phyloP scores from a whole-genome alignment of 1,284 basidiomycete genomes.

The Puccinia triticina region DNA sequence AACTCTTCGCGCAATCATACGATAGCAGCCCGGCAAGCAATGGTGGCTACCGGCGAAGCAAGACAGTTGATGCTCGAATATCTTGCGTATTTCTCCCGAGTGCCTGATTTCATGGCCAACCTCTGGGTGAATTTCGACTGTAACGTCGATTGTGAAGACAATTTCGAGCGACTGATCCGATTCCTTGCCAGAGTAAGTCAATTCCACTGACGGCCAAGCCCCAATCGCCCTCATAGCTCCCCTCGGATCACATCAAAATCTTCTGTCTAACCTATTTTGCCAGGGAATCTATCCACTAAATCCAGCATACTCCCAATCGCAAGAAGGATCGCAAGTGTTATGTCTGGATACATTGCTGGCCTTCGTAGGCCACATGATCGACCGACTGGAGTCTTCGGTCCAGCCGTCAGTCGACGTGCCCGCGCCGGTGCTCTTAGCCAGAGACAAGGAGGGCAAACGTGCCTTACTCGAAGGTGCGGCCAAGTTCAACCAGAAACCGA shows the following conservation, averaged over 20 bases:
- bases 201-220: not conserved
- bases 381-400: conserved; percentile 71
- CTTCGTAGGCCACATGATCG: conserved; percentile 86
- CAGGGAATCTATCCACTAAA: conserved; percentile 76
- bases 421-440: conserved; percentile 68
- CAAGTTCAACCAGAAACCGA: conserved; percentile 94
- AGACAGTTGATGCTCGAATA: conserved; percentile 89
- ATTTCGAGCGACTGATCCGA: conserved; percentile 86
- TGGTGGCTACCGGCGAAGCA: conserved; percentile 69
- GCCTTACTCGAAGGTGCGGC: conserved; percentile 80
- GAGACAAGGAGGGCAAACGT: conserved; percentile 81
- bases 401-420: conserved; percentile 61
- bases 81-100: conserved; percentile 74
- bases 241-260: not conserved
- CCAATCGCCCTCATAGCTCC: conserved; percentile 17
- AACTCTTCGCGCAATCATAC: conserved; percentile 64
- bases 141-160: conserved; percentile 91
- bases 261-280: not conserved
- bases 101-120: conserved; percentile 87
- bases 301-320: conserved; percentile 69
- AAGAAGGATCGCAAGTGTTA: conserved; percentile 79
- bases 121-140: conserved; percentile 97
- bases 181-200: conserved; percentile 69
- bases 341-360: conserved; percentile 85
- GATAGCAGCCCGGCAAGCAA: conserved; percentile 60